phyloP scores from a whole-genome alignment of 2,329 filamentous ascomycete genomes.

The Phaeomoniella chlamydospora region DNA sequence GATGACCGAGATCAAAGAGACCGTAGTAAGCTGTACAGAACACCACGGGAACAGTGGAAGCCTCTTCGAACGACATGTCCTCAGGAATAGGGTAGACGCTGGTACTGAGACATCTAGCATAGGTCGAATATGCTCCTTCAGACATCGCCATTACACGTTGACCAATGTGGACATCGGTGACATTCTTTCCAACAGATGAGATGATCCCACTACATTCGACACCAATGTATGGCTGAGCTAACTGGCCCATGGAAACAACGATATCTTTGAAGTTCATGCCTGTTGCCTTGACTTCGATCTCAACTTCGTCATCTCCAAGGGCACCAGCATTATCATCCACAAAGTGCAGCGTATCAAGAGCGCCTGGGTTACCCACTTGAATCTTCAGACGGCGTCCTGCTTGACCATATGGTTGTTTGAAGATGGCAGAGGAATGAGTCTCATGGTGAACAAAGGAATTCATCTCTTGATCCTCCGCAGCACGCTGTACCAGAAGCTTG shows the following conservation, averaged over 20 bases:
- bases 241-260: slow-evolving; percentile 20
- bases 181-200: slow-evolving; percentile 14
- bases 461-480: background rate
- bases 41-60: slow-evolving; percentile 1
- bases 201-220: slow-evolving; percentile 20
- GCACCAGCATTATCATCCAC: slow-evolving; percentile 7
- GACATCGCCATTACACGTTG: slow-evolving; percentile 19
- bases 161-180: slow-evolving; percentile 14
- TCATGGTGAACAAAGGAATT: background rate
- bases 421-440: background rate
- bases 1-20: slow-evolving; percentile 4
- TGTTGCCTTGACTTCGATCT: slow-evolving; percentile 20
- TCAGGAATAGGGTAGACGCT: slow-evolving; percentile 13
- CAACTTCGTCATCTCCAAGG: slow-evolving; percentile 13
- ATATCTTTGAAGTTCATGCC: slow-evolving; percentile 22
- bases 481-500: too few species aligned
- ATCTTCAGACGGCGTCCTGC: background rate
- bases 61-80: slow-evolving; percentile 9
- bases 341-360: slow-evolving; percentile 12
- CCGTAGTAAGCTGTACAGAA: slow-evolving; percentile 8
- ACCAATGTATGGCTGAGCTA: slow-evolving; percentile 15
- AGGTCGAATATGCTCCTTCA: slow-evolving; percentile 16
- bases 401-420: background rate
- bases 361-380: slow-evolving; percentile 10
- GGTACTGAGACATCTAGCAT: slow-evolving; percentile 13